These are phyloP conservation scores for Liquidambar formosana DNA, from an alignment of 164 flowering plant genomes.

Conservation along the genomic window DNA sequence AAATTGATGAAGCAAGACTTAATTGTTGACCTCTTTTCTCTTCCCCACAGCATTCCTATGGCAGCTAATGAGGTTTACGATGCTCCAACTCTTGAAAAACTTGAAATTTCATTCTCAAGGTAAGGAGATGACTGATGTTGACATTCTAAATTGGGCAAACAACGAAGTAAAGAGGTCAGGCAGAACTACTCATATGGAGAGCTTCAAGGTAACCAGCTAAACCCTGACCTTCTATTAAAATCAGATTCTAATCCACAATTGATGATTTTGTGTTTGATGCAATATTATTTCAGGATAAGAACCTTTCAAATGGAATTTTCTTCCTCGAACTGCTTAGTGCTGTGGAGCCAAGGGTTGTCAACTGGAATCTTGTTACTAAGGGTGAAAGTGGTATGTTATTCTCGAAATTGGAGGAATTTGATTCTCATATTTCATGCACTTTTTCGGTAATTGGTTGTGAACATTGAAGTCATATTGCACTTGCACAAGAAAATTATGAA, in stretches of 20 bases:
- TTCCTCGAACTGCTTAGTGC: conserved; percentile 64
- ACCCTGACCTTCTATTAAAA: background rate
- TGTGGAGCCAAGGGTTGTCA: conserved; percentile 67
- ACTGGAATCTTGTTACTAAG: conserved; percentile 65
- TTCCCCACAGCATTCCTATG: conserved; percentile 49
- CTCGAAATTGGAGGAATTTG: background rate
- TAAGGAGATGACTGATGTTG: conserved; percentile 61
- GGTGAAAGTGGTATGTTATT: conserved; percentile 54
- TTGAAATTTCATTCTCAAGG: conserved; percentile 56
- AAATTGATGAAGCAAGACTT: background rate
- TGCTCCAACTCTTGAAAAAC: conserved; percentile 64
- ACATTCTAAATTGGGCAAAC: conserved; percentile 65
- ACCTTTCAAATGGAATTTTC: conserved; percentile 56
- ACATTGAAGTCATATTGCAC: background rate
- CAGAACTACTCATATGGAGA: conserved; percentile 50
- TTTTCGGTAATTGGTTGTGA: no score
- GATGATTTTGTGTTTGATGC: background rate
- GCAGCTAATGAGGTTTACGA: conserved; percentile 72
- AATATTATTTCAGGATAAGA: conserved; percentile 47
- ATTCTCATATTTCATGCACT: background rate
- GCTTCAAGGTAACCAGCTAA: conserved; percentile 48
- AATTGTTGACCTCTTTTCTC: background rate
- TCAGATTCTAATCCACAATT: background rate
- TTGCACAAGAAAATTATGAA: background rate
- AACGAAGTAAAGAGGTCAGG: conserved; percentile 50